Percentiles rank a stretch among this genome's conserved stretches.
phyloP scores from a whole-genome alignment of 1,284 basidiomycete genomes.

The Dichomitus squalens region DNA sequence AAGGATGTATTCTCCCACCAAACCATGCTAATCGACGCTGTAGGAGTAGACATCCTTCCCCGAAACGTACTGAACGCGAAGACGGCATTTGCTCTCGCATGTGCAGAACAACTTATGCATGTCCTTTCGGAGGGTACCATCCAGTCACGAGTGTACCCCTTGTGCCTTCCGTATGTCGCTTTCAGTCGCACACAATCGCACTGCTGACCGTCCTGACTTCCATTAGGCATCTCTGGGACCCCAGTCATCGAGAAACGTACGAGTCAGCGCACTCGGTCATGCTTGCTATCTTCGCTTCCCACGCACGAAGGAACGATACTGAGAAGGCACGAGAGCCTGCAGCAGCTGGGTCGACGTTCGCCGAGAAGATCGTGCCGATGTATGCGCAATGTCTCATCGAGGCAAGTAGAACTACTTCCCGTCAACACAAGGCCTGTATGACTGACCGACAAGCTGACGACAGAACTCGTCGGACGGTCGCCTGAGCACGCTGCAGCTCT shows the following conservation, averaged over 20 bases:
- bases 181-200: neutral
- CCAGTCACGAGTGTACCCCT: constrained; percentile 51
- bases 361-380: constrained; percentile 63
- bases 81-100: constrained; percentile 62
- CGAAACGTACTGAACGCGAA: constrained; percentile 46
- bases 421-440: neutral
- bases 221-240: constrained; percentile 54
- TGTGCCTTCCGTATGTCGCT: constrained; percentile 60
- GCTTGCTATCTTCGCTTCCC: constrained; percentile 64
- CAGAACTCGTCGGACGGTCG: constrained; percentile 67
- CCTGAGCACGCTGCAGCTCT: constrained; percentile 59
- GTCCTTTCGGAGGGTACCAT: constrained; percentile 52
- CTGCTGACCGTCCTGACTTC: constrained; percentile 4
- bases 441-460: neutral
- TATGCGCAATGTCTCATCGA: constrained; percentile 68
- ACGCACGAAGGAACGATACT: constrained; percentile 41
- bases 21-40: neutral
- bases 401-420: constrained; percentile 38
- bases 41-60: constrained; percentile 14
- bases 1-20: neutral
- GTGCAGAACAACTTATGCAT: constrained; percentile 71
- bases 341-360: constrained; percentile 34
- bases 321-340: constrained; percentile 23
- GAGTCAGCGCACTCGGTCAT: constrained; percentile 79
- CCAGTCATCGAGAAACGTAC: constrained; percentile 65